Percentiles rank a stretch among this genome's conserved stretches.
Conservation (phyloP, 371 early-diverging fungal species). For the Mortierella sp. region DNA sequence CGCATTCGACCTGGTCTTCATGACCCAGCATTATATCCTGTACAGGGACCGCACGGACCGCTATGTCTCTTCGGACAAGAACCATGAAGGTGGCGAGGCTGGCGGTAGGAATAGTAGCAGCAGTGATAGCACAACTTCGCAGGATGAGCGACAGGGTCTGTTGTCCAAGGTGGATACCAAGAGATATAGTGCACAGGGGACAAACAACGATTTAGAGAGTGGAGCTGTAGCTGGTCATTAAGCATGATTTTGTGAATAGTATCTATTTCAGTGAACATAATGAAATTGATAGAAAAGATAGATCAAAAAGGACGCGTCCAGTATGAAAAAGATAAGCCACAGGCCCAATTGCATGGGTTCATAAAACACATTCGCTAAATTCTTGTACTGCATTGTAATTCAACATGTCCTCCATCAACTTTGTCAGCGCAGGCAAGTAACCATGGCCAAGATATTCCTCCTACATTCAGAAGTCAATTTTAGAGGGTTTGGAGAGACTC, state of each 20-base stretch:
- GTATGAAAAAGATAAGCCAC: neutral
- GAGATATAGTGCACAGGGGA: neutral
- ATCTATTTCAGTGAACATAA: neutral
- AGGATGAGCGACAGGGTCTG: constrained; percentile 6
- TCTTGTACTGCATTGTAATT: too few relatives aligned
- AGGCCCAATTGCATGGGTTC: neutral
- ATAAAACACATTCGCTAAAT: neutral
- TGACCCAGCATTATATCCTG: constrained; percentile 79
- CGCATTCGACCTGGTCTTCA: constrained; percentile 85
- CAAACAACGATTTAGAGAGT: constrained; percentile 1
- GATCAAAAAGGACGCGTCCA: neutral
- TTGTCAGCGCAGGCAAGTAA: constrained; percentile 54
- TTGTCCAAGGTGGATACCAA: neutral
- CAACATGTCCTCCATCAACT: constrained; percentile 54
- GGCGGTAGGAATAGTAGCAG: neutral
- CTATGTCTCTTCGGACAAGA: neutral
- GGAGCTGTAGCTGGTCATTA: neutral
- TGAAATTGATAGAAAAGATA: too few relatives aligned
- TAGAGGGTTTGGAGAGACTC: neutral
- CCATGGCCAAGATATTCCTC: neutral
- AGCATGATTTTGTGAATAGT: neutral
- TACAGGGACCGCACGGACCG: constrained; percentile 11
- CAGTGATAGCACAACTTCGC: neutral
- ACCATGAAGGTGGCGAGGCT: neutral
- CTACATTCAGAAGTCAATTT: neutral